Percentiles rank a stretch among this genome's conserved stretches.
Conservation (phyloP, 371 early-diverging fungal species). For the Mortierella sp. region DNA sequence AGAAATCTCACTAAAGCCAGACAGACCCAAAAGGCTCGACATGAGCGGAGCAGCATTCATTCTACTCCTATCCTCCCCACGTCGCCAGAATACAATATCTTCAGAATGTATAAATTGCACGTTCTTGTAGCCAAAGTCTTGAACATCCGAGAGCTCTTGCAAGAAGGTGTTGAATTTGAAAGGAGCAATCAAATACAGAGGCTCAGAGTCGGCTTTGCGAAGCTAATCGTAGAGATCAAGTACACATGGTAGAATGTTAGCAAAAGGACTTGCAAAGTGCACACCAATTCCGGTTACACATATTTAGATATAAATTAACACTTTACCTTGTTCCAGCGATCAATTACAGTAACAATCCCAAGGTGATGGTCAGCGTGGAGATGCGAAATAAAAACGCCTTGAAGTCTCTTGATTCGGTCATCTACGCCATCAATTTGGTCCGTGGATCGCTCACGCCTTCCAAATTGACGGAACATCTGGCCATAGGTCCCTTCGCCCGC, state of each 20-base stretch:
- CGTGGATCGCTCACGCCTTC: slow-evolving; percentile 43
- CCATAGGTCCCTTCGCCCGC: slow-evolving; percentile 98
- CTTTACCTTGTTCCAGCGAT: slow-evolving; percentile 70
- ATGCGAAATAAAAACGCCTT: slow-evolving; percentile 95
- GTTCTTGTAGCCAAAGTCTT: slow-evolving; percentile 68
- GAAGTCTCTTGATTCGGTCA: slow-evolving; percentile 65
- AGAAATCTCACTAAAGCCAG: slow-evolving; percentile 66
- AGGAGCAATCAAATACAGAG: slow-evolving; percentile 77
- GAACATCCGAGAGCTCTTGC: slow-evolving; percentile 75
- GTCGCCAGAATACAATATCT: slow-evolving; percentile 51
- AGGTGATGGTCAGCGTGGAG: slow-evolving; percentile 99
- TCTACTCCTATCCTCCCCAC: slow-evolving; percentile 7
- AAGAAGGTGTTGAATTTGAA: slow-evolving; percentile 71
- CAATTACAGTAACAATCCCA: slow-evolving; percentile 85
- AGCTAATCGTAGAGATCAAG: slow-evolving; percentile 8
- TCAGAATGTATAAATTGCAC: slow-evolving; percentile 65
- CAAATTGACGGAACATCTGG: slow-evolving; percentile 90
- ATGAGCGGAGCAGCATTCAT: slow-evolving; percentile 18
- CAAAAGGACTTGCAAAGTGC: too few species aligned
- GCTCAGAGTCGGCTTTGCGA: slow-evolving; percentile 27
- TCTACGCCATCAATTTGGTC: slow-evolving; percentile 49
- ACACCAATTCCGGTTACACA: background rate
- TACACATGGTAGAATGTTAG: background rate
- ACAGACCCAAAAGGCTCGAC: slow-evolving; percentile 46
- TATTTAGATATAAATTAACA: background rate